Evolutionary conservation across 192 early-diverging fungal species (phyloP).

Genomic region (Phlyctochytrium arcticum): DNA sequence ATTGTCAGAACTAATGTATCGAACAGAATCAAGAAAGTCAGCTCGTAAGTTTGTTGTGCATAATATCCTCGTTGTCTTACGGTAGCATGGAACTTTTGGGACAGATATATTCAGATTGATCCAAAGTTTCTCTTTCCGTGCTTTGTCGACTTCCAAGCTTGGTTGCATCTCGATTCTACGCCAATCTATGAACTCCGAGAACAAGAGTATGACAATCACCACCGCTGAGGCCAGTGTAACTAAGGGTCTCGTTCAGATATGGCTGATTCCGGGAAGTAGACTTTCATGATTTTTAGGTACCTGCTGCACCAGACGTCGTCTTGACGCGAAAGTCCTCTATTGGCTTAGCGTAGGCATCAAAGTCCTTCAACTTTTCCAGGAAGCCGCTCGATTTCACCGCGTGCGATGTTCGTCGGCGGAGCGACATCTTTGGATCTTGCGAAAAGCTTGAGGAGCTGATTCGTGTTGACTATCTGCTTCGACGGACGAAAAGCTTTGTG

Average conservation of each 20-base stretch:
- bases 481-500: too few species aligned
- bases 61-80: conserved; percentile 37
- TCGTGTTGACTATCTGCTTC: too few species aligned
- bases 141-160: conserved; percentile 75
- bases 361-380: conserved; percentile 31
- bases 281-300: conserved; percentile 39
- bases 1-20: conserved; percentile 75
- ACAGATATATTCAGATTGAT: conserved; percentile 91
- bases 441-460: too few species aligned
- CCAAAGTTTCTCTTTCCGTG: conserved; percentile 80
- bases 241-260: conserved; percentile 11
- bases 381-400: background rate
- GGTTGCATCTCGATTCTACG: conserved; percentile 61
- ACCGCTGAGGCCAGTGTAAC: conserved; percentile 75
- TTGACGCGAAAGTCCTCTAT: conserved; percentile 89
- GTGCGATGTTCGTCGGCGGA: background rate
- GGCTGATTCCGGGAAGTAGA: background rate
- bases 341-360: conserved; percentile 85
- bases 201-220: conserved; percentile 70
- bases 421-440: background rate
- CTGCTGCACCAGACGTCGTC: conserved; percentile 71
- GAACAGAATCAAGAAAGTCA: background rate
- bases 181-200: conserved; percentile 84
- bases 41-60: background rate
- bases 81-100: conserved; percentile 83